phyloP scores from a whole-genome alignment of 2,329 filamentous ascomycete species.

The Sclerotinia minor region DNA sequence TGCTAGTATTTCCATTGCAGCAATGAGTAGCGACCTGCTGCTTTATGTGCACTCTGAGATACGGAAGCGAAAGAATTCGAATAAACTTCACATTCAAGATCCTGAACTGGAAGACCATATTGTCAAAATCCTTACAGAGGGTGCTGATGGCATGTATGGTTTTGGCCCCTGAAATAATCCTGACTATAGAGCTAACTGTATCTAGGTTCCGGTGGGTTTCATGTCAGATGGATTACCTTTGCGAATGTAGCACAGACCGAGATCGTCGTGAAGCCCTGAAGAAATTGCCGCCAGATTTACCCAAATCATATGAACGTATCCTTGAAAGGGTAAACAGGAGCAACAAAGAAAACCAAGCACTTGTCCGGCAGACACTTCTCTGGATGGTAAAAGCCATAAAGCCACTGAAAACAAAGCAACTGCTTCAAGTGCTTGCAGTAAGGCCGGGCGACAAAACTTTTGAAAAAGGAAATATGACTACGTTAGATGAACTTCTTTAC shows the following conservation, averaged over 20 bases:
- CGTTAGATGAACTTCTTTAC: slow-evolving; percentile 30
- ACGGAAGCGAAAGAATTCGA: slow-evolving; percentile 22
- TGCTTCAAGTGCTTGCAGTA: slow-evolving; percentile 31
- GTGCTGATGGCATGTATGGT: slow-evolving; percentile 32
- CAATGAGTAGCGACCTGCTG: slow-evolving; percentile 27
- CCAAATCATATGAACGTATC: slow-evolving; percentile 39
- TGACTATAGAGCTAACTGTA: slow-evolving; percentile 25
- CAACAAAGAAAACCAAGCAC: slow-evolving; percentile 28
- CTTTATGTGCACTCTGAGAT: slow-evolving; percentile 31
- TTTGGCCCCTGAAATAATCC: slow-evolving; percentile 12
- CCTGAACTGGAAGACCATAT: slow-evolving; percentile 26
- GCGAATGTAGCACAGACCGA: slow-evolving; percentile 31
- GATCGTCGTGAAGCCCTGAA: slow-evolving; percentile 29
- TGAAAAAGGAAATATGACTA: slow-evolving; percentile 31
- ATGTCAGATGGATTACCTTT: slow-evolving; percentile 32
- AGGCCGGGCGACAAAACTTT: slow-evolving; percentile 16
- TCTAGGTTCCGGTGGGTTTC: slow-evolving; percentile 30
- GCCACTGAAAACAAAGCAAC: slow-evolving; percentile 14
- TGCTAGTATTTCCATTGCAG: slow-evolving; percentile 28
- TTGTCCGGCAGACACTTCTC: slow-evolving; percentile 32
- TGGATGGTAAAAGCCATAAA: slow-evolving; percentile 26
- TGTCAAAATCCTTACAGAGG: slow-evolving; percentile 24
- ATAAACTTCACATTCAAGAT: slow-evolving; percentile 24
- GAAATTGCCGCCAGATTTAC: slow-evolving; percentile 31
- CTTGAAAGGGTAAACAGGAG: slow-evolving; percentile 35